Percentiles rank a stretch among this genome's conserved stretches.
Evolutionary conservation across 768 basidiomycete genomes (phyloP).

Genomic region (Phylloporus rhodoxanthus): DNA sequence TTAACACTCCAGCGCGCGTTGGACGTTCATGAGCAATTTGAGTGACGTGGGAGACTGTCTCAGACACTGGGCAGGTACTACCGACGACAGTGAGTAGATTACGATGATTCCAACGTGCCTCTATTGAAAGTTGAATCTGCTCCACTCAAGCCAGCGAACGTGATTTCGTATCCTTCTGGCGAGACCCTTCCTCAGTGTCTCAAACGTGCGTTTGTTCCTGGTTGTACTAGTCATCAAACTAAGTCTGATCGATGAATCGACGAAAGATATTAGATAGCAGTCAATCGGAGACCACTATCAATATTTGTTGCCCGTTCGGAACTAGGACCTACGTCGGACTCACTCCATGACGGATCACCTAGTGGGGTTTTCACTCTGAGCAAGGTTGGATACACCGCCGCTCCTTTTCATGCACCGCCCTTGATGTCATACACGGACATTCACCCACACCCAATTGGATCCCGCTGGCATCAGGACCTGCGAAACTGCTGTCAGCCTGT

Average conservation of each 20-base stretch:
- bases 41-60: slow-evolving; percentile 24
- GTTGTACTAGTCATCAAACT: too few species aligned
- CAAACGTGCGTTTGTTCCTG: neutral
- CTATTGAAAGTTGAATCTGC: too few species aligned
- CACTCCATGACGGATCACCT: slow-evolving; percentile 2
- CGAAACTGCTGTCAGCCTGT: neutral
- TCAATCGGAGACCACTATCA: neutral
- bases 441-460: neutral
- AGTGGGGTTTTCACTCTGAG: neutral
- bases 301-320: too few species aligned
- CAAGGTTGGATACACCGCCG: slow-evolving; percentile 3
- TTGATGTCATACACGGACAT: neutral
- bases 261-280: too few species aligned
- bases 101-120: too few species aligned
- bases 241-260: too few species aligned
- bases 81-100: too few species aligned
- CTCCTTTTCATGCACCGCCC: slow-evolving; percentile 9
- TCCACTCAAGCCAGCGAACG: too few species aligned
- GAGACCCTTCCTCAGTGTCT: neutral
- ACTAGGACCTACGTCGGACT: neutral
- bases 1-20: slow-evolving; percentile 4
- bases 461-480: neutral
- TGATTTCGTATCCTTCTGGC: too few species aligned
- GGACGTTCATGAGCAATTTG: slow-evolving; percentile 15
- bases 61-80: too few species aligned